phyloP scores from a whole-genome alignment of 345 rosid species.

The Citrus inodora region DNA sequence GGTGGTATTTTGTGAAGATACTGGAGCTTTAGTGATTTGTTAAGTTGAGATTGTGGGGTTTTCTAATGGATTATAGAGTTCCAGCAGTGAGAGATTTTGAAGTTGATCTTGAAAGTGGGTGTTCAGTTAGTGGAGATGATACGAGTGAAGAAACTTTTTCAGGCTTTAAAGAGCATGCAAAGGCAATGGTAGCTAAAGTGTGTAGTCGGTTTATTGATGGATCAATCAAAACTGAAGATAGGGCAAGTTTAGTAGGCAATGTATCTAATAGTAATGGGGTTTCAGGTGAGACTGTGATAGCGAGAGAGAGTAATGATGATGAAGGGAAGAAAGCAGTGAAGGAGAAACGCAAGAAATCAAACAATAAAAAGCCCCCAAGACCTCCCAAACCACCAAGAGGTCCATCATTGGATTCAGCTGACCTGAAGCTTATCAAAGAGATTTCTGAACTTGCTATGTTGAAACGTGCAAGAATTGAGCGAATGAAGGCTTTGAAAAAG shows the following conservation, averaged over 20 bases:
- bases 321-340: conserved; percentile 37
- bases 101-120: conserved; percentile 73
- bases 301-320: conserved; percentile 26
- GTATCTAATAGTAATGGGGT: conserved; percentile 3
- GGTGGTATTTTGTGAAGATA: not conserved
- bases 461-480: conserved; percentile 83
- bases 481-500: conserved; percentile 85
- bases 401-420: conserved; percentile 79
- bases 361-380: conserved; percentile 58
- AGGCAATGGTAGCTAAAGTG: conserved; percentile 21
- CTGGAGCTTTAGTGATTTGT: conserved; percentile 9
- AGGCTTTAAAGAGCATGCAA: conserved; percentile 25
- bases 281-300: conserved; percentile 17
- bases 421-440: conserved; percentile 77
- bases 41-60: conserved; percentile 11
- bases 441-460: conserved; percentile 75
- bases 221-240: conserved; percentile 30
- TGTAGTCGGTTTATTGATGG: conserved; percentile 23
- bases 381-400: conserved; percentile 96
- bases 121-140: conserved; percentile 30
- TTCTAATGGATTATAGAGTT: conserved; percentile 34
- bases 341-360: conserved; percentile 49
- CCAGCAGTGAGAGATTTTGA: conserved; percentile 37
- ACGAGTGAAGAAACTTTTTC: conserved; percentile 21
- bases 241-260: conserved; percentile 22